Evolutionary conservation across 2,329 filamentous ascomycete species (phyloP), one percentile per base, ranked within the genome.

Genomic region (Grosmannia serpens): DNA sequence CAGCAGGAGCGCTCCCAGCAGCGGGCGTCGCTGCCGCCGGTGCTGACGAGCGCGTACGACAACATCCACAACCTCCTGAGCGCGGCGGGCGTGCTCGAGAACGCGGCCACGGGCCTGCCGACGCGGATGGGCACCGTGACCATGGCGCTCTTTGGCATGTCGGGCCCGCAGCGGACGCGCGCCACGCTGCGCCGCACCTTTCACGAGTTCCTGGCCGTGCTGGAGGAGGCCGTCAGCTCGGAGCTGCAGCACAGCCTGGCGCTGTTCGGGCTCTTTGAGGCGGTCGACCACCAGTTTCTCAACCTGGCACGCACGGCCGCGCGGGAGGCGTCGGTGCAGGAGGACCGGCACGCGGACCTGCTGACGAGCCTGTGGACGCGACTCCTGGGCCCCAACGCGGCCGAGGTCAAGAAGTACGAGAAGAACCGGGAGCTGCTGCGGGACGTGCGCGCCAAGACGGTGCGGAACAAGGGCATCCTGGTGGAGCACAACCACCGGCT

Each of bases 231-330:
- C 60, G 95, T 96, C 70, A 84, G 87, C 66, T 87, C 82, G 63
- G 91, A 97, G 71, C 78, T 96, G 24, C 85, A 85, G 57, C 87
- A 92, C 72, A 88, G 86, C 47, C 82, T 91, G 1, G 82, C 84
- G 1, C 82, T 96, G 17, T 95, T 96, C 70, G 83, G 83, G 4
- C 84, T 96, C n/a, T 96, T 96, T 70, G 91, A 96, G 70, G 83
- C 85, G 60, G 91, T 96, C 65, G 92, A 97, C 73, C 82, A 85
- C 57, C 90, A 95, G 70, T 96, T 96, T 72, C 80, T 91, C 62
- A 95, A 94, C 69, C 80, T 96, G 1, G 89, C 89, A 62, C 86
- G 91, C 61, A 88, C 85, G 6, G 91, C 95, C 11, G 86, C 89
- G 58, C 88, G 90, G 66, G 91, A 96, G 73, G 84, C 86, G 24